Evolutionary conservation across 2,329 filamentous ascomycete species (phyloP).

Genomic region (Aspergillus aculeatinus): DNA sequence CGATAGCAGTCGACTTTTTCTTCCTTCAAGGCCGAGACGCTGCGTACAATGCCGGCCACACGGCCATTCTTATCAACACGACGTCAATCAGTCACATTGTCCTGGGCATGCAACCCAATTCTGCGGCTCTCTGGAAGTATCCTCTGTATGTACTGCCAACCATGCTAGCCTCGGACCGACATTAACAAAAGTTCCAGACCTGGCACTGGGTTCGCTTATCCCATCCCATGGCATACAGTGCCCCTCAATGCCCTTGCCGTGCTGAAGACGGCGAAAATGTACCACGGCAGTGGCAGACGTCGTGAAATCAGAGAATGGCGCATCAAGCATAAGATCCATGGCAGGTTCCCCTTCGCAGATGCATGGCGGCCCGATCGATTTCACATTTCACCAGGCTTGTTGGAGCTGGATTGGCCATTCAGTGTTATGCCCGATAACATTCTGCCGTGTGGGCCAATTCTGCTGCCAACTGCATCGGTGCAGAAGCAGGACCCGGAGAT

Average conservation of each 20-base stretch:
- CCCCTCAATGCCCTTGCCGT: conserved; percentile 46
- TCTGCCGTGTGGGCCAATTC: conserved; percentile 50
- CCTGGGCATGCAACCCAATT: conserved; percentile 40
- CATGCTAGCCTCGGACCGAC: neutral
- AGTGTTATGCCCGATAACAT: conserved; percentile 41
- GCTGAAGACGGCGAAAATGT: conserved; percentile 27
- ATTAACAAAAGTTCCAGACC: conserved; percentile 31
- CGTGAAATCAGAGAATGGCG: conserved; percentile 26
- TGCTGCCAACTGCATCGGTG: conserved; percentile 36
- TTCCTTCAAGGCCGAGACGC: conserved; percentile 48
- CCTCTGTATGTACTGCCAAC: conserved; percentile 26
- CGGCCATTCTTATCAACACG: conserved; percentile 45
- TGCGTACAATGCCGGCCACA: conserved; percentile 36
- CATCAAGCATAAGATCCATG: conserved; percentile 27
- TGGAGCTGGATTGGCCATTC: conserved; percentile 44
- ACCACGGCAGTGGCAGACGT: conserved; percentile 24
- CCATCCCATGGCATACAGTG: conserved; percentile 47
- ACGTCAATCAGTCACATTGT: conserved; percentile 48
- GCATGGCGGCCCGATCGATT: conserved; percentile 28
- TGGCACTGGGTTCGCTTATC: conserved; percentile 48
- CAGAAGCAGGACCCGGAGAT: conserved; percentile 44
- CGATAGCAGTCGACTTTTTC: conserved; percentile 47
- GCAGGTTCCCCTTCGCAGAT: conserved; percentile 28
- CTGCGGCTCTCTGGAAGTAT: conserved; percentile 34
- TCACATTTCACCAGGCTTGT: conserved; percentile 31